Conservation (phyloP, 768 basidiomycete species). For the Suillus plorans region DNA sequence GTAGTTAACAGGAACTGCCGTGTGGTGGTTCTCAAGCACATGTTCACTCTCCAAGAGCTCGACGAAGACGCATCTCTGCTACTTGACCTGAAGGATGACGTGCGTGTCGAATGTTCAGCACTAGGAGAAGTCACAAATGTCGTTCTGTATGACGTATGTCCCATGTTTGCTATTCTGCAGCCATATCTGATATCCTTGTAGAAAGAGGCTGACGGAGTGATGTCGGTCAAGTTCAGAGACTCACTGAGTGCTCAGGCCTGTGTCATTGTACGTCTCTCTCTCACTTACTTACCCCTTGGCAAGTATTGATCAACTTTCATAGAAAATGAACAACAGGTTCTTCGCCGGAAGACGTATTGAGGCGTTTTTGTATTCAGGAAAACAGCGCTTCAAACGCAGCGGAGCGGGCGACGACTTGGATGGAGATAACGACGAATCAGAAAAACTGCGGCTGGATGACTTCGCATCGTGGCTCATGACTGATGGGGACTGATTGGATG, state of each 20-base stretch:
- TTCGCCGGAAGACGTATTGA: conserved; percentile 84
- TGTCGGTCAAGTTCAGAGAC: conserved; percentile 96
- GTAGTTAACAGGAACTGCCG: conserved; percentile 57
- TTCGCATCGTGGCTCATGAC: conserved; percentile 87
- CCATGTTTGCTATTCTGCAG: conserved; percentile 5
- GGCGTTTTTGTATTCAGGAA: conserved; percentile 80
- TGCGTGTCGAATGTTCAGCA: conserved; percentile 87
- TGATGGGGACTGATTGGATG: conserved; percentile 59
- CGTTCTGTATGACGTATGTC: conserved; percentile 86
- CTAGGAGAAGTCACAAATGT: conserved; percentile 96
- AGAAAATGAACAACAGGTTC: conserved; percentile 96
- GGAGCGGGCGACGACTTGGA: conserved; percentile 64
- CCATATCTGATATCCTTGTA: conserved; percentile 31
- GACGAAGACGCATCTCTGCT: conserved; percentile 83
- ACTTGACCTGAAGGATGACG: conserved; percentile 94
- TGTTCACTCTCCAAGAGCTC: conserved; percentile 88
- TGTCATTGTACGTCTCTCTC: conserved; percentile 57
- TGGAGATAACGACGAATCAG: conserved; percentile 68
- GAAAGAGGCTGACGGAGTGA: conserved; percentile 91
- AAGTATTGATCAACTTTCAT: conserved; percentile 3
- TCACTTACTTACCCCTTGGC: not conserved
- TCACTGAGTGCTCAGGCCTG: conserved; percentile 93
- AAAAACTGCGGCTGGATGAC: conserved; percentile 82
- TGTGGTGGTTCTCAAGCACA: conserved; percentile 91
- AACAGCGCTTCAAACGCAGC: conserved; percentile 76